These are phyloP conservation scores for Sugiyamaella sp. DNA, from an alignment of 1,139 yeast genomes.

Conservation along the genomic window DNA sequence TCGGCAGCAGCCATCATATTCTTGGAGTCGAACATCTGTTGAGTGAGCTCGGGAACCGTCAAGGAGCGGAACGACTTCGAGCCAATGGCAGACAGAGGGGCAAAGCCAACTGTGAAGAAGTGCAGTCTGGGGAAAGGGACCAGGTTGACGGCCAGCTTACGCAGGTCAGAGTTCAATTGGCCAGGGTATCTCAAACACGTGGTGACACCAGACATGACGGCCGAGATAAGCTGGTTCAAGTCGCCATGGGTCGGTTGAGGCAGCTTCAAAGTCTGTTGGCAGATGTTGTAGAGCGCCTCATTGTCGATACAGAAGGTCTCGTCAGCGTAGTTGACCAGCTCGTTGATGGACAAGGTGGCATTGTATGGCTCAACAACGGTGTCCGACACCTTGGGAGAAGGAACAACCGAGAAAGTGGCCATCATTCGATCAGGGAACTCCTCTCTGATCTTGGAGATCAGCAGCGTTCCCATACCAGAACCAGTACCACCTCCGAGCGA, in stretches of 20 bases:
- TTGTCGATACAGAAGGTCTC: constrained; percentile 95
- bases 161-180: constrained; percentile 86
- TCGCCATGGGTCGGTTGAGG: constrained; percentile 77
- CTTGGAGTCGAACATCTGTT: constrained; percentile 88
- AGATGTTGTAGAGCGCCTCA: constrained; percentile 87
- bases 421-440: constrained; percentile 94
- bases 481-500: constrained; percentile 98
- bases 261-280: constrained; percentile 81
- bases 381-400: constrained; percentile 88
- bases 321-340: constrained; percentile 84
- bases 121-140: constrained; percentile 95
- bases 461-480: constrained; percentile 90
- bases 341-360: constrained; percentile 90
- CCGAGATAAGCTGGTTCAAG: constrained; percentile 77
- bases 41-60: constrained; percentile 88
- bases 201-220: constrained; percentile 93
- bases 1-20: constrained; percentile 97
- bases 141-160: constrained; percentile 89
- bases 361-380: constrained; percentile 95
- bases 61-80: constrained; percentile 81
- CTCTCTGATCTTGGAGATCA: constrained; percentile 78
- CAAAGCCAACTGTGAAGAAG: constrained; percentile 93
- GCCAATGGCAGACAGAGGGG: constrained; percentile 75
- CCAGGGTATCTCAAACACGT: constrained; percentile 91
- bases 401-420: constrained; percentile 92